phyloP scores from a whole-genome alignment of 176 grass and related monocot genomes.

The Ensete ventricosum region DNA sequence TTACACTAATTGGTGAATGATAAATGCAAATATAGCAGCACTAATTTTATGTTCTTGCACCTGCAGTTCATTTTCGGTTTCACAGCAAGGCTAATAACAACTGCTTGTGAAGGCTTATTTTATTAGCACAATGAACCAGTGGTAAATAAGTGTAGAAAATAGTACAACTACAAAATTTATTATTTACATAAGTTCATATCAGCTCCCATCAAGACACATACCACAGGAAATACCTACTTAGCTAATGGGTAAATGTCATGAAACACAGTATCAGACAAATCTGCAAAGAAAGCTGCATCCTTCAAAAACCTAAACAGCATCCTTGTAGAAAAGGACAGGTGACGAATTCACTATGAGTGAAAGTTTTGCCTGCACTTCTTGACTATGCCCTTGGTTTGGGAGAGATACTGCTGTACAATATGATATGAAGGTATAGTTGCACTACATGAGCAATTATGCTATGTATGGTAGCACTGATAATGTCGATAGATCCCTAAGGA shows the following conservation, averaged over 20 bases:
- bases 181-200: not conserved
- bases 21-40: not conserved
- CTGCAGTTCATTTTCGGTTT: not conserved
- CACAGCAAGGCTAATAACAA: not conserved
- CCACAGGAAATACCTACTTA: not conserved
- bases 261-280: not conserved
- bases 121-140: not conserved
- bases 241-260: not conserved
- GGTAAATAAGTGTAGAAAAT: not conserved
- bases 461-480: not conserved
- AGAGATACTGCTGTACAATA: conserved; percentile 2
- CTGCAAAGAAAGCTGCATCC: not conserved
- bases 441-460: not conserved
- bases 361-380: not conserved
- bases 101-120: not conserved
- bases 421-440: conserved; percentile 1
- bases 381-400: not conserved
- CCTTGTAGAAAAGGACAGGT: not conserved
- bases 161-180: not conserved
- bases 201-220: not conserved
- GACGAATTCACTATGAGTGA: not conserved
- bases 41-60: not conserved
- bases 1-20: not conserved
- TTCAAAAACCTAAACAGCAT: not conserved
- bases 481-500: not conserved